Evolutionary conservation across 2,329 filamentous ascomycete species (phyloP).

Genomic region (Peltaster fructicola): DNA sequence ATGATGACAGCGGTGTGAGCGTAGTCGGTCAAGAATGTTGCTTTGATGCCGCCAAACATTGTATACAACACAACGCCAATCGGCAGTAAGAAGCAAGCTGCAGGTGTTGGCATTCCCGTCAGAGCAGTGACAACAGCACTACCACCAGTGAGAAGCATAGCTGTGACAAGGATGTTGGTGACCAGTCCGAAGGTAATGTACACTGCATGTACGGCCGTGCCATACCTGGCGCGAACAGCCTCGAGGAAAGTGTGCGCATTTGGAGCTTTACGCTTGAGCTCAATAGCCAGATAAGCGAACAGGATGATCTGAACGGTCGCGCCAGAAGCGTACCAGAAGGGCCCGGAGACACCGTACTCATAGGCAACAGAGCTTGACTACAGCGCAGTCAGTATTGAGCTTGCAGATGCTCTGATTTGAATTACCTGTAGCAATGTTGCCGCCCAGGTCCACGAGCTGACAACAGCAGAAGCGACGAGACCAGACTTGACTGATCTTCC

Average conservation of each 20-base stretch:
- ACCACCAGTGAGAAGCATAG: constrained; percentile 30
- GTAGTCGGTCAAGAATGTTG: constrained; percentile 72
- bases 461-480: constrained; percentile 74
- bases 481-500: constrained; percentile 79
- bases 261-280: constrained; percentile 66
- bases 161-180: constrained; percentile 31
- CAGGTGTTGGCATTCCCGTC: constrained; percentile 27
- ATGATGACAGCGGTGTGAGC: constrained; percentile 73
- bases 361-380: constrained; percentile 54
- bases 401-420: too few relatives aligned
- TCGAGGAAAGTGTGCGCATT: constrained; percentile 48
- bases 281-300: constrained; percentile 75
- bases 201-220: constrained; percentile 20
- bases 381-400: too few relatives aligned
- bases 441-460: constrained; percentile 87
- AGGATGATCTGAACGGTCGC: constrained; percentile 73
- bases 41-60: constrained; percentile 59
- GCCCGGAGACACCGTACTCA: constrained; percentile 41
- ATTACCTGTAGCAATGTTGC: constrained; percentile 25
- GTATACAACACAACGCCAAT: constrained; percentile 64
- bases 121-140: constrained; percentile 26
- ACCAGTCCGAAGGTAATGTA: constrained; percentile 25
- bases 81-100: constrained; percentile 44
- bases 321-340: constrained; percentile 45
- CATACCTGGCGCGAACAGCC: constrained; percentile 10